Conservation (phyloP, 208 protist species). For the Eutreptiella sp. region DNA sequence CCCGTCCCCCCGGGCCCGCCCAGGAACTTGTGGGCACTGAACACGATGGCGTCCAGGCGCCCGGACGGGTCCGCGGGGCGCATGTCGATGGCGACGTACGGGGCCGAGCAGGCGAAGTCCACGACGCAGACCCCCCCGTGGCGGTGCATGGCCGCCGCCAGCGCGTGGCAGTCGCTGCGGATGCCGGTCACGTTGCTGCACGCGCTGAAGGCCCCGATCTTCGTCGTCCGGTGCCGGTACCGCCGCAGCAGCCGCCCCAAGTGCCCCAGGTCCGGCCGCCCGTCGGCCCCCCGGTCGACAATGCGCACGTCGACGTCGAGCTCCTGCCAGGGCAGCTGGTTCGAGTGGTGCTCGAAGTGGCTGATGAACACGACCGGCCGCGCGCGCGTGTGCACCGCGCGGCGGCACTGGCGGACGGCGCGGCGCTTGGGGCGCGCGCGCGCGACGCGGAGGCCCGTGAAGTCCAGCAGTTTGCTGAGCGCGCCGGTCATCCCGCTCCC, state of each 20-base stretch:
- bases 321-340: constrained; percentile 64
- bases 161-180: constrained; percentile 30
- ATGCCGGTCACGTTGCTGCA: constrained; percentile 57
- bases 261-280: too few species aligned
- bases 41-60: constrained; percentile 52
- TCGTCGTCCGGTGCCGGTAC: too few species aligned
- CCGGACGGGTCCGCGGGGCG: too few species aligned
- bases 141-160: constrained; percentile 41
- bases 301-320: constrained; percentile 28
- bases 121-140: constrained; percentile 45
- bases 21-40: constrained; percentile 63
- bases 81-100: constrained; percentile 56
- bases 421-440: too few species aligned
- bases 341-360: constrained; percentile 65
- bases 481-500: too few species aligned
- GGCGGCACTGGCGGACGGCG: too few species aligned
- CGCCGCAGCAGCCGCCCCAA: too few species aligned
- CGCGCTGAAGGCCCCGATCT: constrained; percentile 57
- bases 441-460: too few species aligned
- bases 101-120: constrained; percentile 56
- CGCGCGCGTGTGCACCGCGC: too few species aligned
- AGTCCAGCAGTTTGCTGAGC: too few species aligned
- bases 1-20: constrained; percentile 47
- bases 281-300: too few species aligned
- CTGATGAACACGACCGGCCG: constrained; percentile 46